These are phyloP conservation scores for Salix purpurea DNA, from an alignment of 345 rosid genomes.

Conservation along the genomic window DNA sequence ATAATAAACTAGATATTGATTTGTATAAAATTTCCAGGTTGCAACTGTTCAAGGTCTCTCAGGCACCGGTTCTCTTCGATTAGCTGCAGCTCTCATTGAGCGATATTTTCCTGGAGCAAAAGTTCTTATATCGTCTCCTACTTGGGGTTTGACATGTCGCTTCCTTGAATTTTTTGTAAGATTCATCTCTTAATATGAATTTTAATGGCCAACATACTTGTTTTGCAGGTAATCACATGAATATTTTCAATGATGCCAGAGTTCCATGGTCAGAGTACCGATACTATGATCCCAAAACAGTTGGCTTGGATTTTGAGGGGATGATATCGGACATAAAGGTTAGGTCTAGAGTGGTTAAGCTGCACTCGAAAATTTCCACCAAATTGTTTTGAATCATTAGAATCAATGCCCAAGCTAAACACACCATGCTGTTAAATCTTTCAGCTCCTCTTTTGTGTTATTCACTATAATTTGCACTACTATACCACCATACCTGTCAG, in stretches of 20 bases:
- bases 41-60: constrained; percentile 99
- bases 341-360: constrained; percentile 7
- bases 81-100: constrained; percentile 91
- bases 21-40: constrained; percentile 45
- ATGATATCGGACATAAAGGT: constrained; percentile 94
- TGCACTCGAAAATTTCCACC: not conserved
- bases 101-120: constrained; percentile 88
- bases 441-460: not conserved
- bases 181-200: not conserved
- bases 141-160: constrained; percentile 62
- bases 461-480: not conserved
- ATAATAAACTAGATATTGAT: not conserved
- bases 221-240: constrained; percentile 86
- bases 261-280: constrained; percentile 97
- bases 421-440: not conserved
- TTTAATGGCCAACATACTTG: constrained; percentile 6
- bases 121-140: constrained; percentile 84
- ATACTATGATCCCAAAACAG: constrained; percentile 93
- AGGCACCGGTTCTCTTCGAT: constrained; percentile 90
- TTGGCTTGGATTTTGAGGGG: constrained; percentile 98
- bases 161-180: constrained; percentile 10
- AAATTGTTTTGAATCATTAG: not conserved
- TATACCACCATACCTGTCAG: not conserved
- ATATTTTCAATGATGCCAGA: constrained; percentile 89
- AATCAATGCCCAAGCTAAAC: not conserved